A percentile compares a stretch with the other conserved stretches of the same genome.
phyloP scores from a whole-genome alignment of 208 protist species.

The Trichomonas vaginalis region DNA sequence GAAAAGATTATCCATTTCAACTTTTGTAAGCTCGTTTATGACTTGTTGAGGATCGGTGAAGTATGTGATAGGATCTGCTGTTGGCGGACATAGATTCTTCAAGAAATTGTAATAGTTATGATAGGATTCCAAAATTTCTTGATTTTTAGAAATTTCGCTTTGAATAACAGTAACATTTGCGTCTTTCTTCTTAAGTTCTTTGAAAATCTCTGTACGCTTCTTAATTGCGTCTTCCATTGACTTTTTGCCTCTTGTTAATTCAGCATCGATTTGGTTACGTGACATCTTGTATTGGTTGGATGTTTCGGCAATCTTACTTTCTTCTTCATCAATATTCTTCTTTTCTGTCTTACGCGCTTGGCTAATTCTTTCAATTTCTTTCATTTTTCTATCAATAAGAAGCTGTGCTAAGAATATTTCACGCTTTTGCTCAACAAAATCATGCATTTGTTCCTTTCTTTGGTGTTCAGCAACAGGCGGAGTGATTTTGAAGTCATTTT shows the following conservation, averaged over 20 bases:
- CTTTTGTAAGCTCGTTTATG: neutral
- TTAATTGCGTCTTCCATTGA: neutral
- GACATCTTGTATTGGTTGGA: conserved; percentile 15
- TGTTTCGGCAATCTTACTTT: neutral
- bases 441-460: neutral
- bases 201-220: neutral
- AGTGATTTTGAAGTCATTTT: neutral
- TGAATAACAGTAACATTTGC: neutral
- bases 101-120: neutral
- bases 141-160: neutral
- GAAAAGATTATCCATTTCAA: conserved; percentile 8
- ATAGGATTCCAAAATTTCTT: neutral
- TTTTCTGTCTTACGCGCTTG: neutral
- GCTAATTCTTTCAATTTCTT: neutral
- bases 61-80: neutral
- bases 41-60: neutral
- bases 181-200: neutral
- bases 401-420: neutral
- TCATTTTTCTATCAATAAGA: neutral
- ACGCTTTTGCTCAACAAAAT: neutral
- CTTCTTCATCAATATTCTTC: conserved; percentile 11
- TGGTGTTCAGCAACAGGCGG: neutral
- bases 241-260: neutral
- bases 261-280: neutral
- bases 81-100: neutral